Evolutionary conservation across 2,329 filamentous ascomycete species (phyloP).

Genomic region (Claviceps sp.): DNA sequence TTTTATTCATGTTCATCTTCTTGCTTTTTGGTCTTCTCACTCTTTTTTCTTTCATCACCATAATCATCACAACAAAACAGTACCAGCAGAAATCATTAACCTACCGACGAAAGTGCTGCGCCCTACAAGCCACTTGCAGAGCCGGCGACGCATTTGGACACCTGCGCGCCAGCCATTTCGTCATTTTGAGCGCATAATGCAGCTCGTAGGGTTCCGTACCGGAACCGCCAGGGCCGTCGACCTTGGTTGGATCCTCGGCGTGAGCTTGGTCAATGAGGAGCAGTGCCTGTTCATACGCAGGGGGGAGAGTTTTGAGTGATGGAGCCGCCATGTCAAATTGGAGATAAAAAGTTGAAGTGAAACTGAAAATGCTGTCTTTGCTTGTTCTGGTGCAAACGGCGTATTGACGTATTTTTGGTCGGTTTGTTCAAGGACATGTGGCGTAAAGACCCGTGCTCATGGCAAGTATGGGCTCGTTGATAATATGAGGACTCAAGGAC

Average conservation of each 20-base stretch:
- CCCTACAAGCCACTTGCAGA: constrained; percentile 63
- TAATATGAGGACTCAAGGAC: too few relatives aligned
- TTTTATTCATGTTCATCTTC: too few relatives aligned
- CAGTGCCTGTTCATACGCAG: constrained; percentile 37
- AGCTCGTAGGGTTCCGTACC: constrained; percentile 56
- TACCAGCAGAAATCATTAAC: neutral
- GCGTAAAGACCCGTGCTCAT: too few relatives aligned
- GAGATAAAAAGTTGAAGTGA: neutral
- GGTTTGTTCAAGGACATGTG: too few relatives aligned
- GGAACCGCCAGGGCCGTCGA: constrained; percentile 28
- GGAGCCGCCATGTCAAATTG: neutral
- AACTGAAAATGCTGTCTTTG: too few relatives aligned
- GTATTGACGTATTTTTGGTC: too few relatives aligned
- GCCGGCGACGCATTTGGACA: constrained; percentile 48
- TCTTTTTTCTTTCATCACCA: too few relatives aligned
- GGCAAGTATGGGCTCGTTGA: too few relatives aligned
- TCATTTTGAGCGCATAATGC: constrained; percentile 72
- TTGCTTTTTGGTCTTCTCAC: too few relatives aligned
- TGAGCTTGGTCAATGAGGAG: constrained; percentile 57
- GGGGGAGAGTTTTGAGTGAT: neutral
- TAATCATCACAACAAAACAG: neutral
- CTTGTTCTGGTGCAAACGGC: too few relatives aligned
- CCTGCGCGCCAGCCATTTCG: constrained; percentile 51
- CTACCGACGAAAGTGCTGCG: constrained; percentile 66
- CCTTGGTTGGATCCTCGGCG: constrained; percentile 20